A percentile compares a stretch with the other conserved stretches of the same genome.
phyloP scores from a whole-genome alignment of 768 basidiomycete genomes.

The Coprinellus aureogranulatus region DNA sequence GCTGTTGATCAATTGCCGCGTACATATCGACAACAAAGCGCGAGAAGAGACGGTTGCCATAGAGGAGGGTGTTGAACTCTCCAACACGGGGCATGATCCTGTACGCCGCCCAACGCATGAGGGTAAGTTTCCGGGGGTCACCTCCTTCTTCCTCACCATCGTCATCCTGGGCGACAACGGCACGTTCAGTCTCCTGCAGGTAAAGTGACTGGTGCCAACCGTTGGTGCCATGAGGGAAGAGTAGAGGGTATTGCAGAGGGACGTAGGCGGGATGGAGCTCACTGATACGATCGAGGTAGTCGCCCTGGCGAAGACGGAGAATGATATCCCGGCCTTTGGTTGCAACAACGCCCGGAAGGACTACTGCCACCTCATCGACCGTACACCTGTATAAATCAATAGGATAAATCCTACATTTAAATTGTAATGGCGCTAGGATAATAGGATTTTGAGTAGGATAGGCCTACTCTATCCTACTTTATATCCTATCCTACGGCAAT shows the following conservation, averaged over 20 bases:
- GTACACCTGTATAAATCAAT: too few species aligned
- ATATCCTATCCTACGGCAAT: too few species aligned
- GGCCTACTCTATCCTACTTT: too few species aligned
- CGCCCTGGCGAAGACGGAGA: conserved; percentile 8
- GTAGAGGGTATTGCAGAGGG: conserved; percentile 23
- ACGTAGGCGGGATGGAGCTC: conserved; percentile 20
- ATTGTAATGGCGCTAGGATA: too few species aligned
- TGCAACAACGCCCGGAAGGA: background rate
- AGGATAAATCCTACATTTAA: too few species aligned
- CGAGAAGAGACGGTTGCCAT: background rate
- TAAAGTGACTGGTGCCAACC: conserved; percentile 14
- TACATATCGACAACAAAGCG: conserved; percentile 38
- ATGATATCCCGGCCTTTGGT: conserved; percentile 19
- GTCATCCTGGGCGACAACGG: background rate
- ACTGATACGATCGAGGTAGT: conserved; percentile 17
- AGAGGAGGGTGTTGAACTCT: background rate
- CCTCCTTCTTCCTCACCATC: background rate
- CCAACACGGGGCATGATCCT: background rate
- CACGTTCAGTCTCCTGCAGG: background rate
- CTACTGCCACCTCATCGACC: background rate
- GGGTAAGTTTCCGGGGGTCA: background rate
- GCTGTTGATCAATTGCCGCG: conserved; percentile 41
- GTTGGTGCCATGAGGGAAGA: conserved; percentile 21
- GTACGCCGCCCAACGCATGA: background rate
- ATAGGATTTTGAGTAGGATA: too few species aligned